Conservation (phyloP, 2,329 filamentous ascomycete genomes). For the Aspergillaceae sp. region DNA sequence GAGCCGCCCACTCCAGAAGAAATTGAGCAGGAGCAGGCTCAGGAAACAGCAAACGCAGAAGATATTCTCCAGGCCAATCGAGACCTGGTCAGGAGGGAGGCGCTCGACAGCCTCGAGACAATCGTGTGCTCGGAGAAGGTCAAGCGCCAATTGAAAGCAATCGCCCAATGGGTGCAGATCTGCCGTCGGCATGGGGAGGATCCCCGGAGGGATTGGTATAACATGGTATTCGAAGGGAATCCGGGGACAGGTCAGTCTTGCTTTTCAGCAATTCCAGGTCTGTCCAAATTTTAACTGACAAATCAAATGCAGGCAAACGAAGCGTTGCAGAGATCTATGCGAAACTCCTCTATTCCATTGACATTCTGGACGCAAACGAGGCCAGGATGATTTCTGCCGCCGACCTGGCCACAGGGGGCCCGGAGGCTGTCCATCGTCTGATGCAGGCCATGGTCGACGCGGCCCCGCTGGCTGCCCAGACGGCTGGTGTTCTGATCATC, state of each 20-base stretch:
- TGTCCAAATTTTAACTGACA: background rate
- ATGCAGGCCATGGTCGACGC: slow-evolving; percentile 6
- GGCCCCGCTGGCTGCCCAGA: slow-evolving; percentile 2
- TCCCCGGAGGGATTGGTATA: slow-evolving; percentile 14
- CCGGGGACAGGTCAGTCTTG: slow-evolving; percentile 8
- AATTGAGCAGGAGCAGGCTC: background rate
- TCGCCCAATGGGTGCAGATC: slow-evolving; percentile 14
- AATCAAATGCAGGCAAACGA: slow-evolving; percentile 7
- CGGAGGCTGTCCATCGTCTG: slow-evolving; percentile 4
- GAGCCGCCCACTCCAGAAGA: background rate
- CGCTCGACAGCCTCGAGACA: slow-evolving; percentile 7
- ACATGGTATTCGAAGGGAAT: slow-evolving; percentile 13
- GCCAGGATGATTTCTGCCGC: slow-evolving; percentile 8
- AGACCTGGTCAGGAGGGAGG: slow-evolving; percentile 3
- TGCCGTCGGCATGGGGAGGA: slow-evolving; percentile 14
- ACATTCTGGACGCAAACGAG: slow-evolving; percentile 7
- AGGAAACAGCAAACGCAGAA: background rate
- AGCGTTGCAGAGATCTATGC: slow-evolving; percentile 12
- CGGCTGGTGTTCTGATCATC: slow-evolving; percentile 9
- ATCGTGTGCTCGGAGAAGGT: slow-evolving; percentile 12
- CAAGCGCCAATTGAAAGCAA: slow-evolving; percentile 12
- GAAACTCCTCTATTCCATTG: slow-evolving; percentile 13
- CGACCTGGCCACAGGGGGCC: slow-evolving; percentile 9
- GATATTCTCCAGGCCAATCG: background rate
- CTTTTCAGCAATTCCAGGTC: no score